Percentiles rank a stretch among this genome's conserved stretches.
These are phyloP conservation scores for Marchantia paleacea DNA, from an alignment of 225 moss, liverwort and hornwort genomes.

Conservation along the genomic window DNA sequence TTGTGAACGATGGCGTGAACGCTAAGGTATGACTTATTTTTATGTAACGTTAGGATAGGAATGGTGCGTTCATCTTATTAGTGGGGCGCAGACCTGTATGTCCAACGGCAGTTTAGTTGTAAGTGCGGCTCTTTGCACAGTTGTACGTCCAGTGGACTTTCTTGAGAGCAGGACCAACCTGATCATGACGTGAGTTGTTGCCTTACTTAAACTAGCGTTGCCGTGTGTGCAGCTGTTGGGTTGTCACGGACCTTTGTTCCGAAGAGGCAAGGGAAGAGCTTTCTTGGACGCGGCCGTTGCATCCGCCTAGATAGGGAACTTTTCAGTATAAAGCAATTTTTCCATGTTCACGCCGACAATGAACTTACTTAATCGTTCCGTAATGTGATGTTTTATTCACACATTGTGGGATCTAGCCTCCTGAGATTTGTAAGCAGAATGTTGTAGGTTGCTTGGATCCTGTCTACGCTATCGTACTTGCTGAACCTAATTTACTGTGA, in stretches of 20 bases:
- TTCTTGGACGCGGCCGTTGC: constrained; percentile 65
- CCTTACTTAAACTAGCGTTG: too few relatives aligned
- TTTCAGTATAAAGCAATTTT: neutral
- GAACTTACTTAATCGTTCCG: too few relatives aligned
- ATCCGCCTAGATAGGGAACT: constrained; percentile 21
- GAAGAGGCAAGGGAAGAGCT: constrained; percentile 52
- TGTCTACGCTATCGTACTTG: too few relatives aligned
- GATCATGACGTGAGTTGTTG: neutral
- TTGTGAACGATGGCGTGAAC: constrained; percentile 70
- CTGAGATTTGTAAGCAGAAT: too few relatives aligned
- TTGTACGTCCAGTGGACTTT: too few relatives aligned
- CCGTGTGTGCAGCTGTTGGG: constrained; percentile 53
- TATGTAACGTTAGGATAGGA: neutral
- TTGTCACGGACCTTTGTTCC: constrained; percentile 61
- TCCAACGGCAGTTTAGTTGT: neutral
- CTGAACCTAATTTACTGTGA: too few relatives aligned
- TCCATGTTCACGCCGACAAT: too few relatives aligned
- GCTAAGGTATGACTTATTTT: constrained; percentile 50
- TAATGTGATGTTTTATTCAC: too few relatives aligned
- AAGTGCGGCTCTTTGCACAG: neutral
- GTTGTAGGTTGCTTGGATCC: too few relatives aligned
- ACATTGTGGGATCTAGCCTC: too few relatives aligned
- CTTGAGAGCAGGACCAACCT: too few relatives aligned
- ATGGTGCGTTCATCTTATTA: neutral
- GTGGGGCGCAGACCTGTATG: neutral